A percentile compares a stretch with the other conserved stretches of the same genome.
phyloP scores from a whole-genome alignment of 768 basidiomycete genomes.

The Phlebiopsis gigantea region DNA sequence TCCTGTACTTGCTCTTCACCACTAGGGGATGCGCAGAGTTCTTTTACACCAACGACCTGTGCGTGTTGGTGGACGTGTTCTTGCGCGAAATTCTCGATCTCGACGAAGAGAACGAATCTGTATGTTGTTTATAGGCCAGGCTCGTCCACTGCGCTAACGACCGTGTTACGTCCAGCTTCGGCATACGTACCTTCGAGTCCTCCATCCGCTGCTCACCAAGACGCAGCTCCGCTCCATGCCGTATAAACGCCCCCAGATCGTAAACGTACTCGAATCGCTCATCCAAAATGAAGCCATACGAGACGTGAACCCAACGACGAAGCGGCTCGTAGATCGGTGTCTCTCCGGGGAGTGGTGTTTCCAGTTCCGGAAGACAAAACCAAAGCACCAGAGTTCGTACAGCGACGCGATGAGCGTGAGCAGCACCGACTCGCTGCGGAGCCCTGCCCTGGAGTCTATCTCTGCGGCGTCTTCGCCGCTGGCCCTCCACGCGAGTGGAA shows the following conservation, averaged over 20 bases:
- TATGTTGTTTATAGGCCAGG: slow-evolving; percentile 34
- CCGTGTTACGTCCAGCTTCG: slow-evolving; percentile 54
- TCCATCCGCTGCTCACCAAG: slow-evolving; percentile 91
- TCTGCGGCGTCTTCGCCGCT: slow-evolving; percentile 19
- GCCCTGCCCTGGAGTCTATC: slow-evolving; percentile 39
- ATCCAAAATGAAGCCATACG: slow-evolving; percentile 69
- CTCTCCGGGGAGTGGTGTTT: slow-evolving; percentile 85
- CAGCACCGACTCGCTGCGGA: slow-evolving; percentile 24
- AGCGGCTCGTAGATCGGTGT: slow-evolving; percentile 88
- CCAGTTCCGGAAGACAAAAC: slow-evolving; percentile 43
- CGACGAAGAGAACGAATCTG: slow-evolving; percentile 91
- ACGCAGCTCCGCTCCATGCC: slow-evolving; percentile 82
- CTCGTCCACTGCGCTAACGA: neutral
- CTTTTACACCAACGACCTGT: slow-evolving; percentile 96
- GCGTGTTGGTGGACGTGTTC: slow-evolving; percentile 96
- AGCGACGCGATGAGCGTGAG: neutral
- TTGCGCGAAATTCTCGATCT: slow-evolving; percentile 89
- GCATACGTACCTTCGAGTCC: slow-evolving; percentile 94
- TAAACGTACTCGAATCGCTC: slow-evolving; percentile 74
- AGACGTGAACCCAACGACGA: slow-evolving; percentile 83
- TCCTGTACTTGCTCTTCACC: slow-evolving; percentile 92
- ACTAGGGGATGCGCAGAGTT: slow-evolving; percentile 91
- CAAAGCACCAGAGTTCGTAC: slow-evolving; percentile 22
- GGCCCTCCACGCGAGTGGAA: slow-evolving; percentile 24
- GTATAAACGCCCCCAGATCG: slow-evolving; percentile 91